Base-by-base conservation (phyloP, 192 early-diverging fungal species). In the Umbelopsis vinacea region DNA sequence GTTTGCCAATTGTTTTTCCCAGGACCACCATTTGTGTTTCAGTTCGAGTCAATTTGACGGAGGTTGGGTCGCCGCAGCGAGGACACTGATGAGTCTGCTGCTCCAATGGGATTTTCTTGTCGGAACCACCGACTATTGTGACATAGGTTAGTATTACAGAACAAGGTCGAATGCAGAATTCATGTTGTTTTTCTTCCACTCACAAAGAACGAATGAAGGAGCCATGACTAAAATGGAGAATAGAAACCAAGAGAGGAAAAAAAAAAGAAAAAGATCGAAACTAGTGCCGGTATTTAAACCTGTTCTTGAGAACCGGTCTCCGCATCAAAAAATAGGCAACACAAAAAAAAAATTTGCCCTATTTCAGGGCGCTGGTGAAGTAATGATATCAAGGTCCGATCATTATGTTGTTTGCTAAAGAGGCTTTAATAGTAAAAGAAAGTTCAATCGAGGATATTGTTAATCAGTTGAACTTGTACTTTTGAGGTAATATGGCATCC, bases 1-100 rank as follows among this genome's bases (percentile, higher is more conserved):
- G 74, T 29, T 76, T 57, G 19, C 75, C 72, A 47, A 77, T 71
- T 19, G 38, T 48, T 47, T 57, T 81, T 24, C 76, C 76, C 33
- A 81, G 47, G 4, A 81, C 55, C 15, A 76, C 60, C 17, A 81
- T 21, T n/a, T 76, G 63, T 1, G 68, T 81, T 46, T 81, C 79
- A 52, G 47, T 57, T 8, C 79, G 71, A 40, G 79, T 81, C 14
- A 81, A 46, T 46, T 73, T 72, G 12, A 81, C 79, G 22, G 71
- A 71, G 12, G 69, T 29, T 48, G 46, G 17, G 52, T 67, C 53
- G 22, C 74, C 70, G 26, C 79, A 81, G 17, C 57, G 54, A 24
- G 79, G 79, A 37, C 79, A 81, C 14, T 68, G 72, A 33, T 81
- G 79, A 50, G 47, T 40, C 46, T 67, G 71, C 33, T 76, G 72